Evolutionary conservation across 192 early-diverging fungal genomes (phyloP), one percentile per base, ranked within the genome.

Genomic region (Gryganskiella cystojenkinii): DNA sequence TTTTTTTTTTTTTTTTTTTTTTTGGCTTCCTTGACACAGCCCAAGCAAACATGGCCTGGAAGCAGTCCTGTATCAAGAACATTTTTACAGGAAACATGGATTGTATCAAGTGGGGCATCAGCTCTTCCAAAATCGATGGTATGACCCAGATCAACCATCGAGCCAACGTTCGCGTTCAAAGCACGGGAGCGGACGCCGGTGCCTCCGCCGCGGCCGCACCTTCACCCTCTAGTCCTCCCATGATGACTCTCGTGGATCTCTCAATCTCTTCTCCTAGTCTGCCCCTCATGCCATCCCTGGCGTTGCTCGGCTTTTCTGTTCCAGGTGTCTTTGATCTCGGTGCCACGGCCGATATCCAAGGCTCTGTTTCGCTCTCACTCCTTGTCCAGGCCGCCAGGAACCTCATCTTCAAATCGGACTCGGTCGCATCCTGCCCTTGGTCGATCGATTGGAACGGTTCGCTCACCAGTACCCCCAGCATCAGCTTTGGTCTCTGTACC

Each of bases 311-410:
- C 46, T 73, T 73, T 56, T 24, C 34, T 37, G 70, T 73, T 31
- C 70, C 70, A 22, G 70, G 70, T 54, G 62, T 60, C 42, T 73
- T 73, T 60, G 70, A 73, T 40, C 37, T 73, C 20, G 70, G 70
- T 14, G 62, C 62, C 50, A 64, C 37, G 28, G 30, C 58, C 14
- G 62, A 34, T 31, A 46, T 73, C 46, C 27, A 28, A 3, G 70
- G 62, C 15, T 6, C 56, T 1, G 56, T 73, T 30, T 43, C 56
- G 15, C 22, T 73, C 5, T 56, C 45, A 17, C 33, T 73, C 49
- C 45, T 65, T 17, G 70, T 73, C n/a, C 61, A 65, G 56, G 70
- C 70, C 31, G 51, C 70, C 27, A 13, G 65, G 56, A 62, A 73
- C 24, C 56, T 73, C 30, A 33, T 73, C 55, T 46, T 73, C 56